A percentile compares a stretch with the other conserved stretches of the same genome.
phyloP scores from a whole-genome alignment of 2,329 filamentous ascomycete species.

The Arthrobotrys megalospora region DNA sequence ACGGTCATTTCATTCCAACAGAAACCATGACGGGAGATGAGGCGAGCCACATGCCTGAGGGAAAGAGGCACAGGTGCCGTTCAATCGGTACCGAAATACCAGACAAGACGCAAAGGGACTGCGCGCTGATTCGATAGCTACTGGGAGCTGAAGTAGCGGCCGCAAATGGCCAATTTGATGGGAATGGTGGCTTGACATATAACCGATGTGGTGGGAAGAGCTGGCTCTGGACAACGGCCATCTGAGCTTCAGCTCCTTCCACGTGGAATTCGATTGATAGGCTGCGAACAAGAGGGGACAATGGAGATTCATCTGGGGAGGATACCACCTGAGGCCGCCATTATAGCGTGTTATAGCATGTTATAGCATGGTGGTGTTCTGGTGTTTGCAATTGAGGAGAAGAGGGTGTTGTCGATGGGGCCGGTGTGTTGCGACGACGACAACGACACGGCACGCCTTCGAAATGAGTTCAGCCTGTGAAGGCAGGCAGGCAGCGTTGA shows the following conservation, averaged over 20 bases:
- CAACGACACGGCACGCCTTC: constrained; percentile 27
- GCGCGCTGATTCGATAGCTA: constrained; percentile 36
- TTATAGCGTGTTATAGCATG: background rate
- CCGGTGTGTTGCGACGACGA: constrained; percentile 23
- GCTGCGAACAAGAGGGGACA: constrained; percentile 30
- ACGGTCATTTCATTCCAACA: constrained; percentile 44
- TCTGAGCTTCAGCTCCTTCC: constrained; percentile 24
- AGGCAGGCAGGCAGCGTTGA: constrained; percentile 14
- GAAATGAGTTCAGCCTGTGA: constrained; percentile 45
- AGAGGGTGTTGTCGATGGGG: constrained; percentile 32
- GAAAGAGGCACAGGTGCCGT: constrained; percentile 15
- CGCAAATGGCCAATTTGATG: constrained; percentile 48
- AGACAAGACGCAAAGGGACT: constrained; percentile 13
- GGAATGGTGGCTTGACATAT: constrained; percentile 47
- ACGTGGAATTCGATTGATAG: constrained; percentile 47
- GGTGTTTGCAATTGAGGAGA: constrained; percentile 20
- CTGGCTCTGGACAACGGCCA: background rate
- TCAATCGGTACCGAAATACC: constrained; percentile 49
- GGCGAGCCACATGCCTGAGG: constrained; percentile 36
- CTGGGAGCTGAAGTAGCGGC: constrained; percentile 20
- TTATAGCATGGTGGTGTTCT: background rate
- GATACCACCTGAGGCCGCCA: constrained; percentile 29
- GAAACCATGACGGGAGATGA: constrained; percentile 30
- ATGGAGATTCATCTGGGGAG: background rate
- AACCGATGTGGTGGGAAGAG: constrained; percentile 19